Evolutionary conservation across 768 basidiomycete species (phyloP).

Genomic region (Paxillus ammoniavirescens): DNA sequence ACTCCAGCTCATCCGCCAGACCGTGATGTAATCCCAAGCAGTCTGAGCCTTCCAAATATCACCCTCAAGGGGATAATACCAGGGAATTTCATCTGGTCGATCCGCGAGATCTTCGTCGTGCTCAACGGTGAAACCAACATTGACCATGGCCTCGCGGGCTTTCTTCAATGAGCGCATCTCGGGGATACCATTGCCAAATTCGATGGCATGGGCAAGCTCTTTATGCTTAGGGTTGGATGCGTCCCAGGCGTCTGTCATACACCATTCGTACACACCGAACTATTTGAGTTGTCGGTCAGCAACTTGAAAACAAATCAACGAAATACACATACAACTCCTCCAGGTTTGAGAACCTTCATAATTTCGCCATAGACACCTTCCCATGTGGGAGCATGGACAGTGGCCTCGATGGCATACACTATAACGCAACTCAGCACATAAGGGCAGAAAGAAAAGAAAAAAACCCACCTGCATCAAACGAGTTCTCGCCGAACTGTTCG

Average conservation of each 20-base stretch:
- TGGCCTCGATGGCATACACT: conserved; percentile 98
- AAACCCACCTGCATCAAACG: conserved; percentile 85
- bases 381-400: conserved; percentile 92
- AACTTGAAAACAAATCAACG: neutral
- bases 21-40: conserved; percentile 83
- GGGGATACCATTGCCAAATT: conserved; percentile 95
- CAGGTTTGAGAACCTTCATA: conserved; percentile 90
- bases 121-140: conserved; percentile 83
- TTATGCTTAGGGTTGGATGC: conserved; percentile 84
- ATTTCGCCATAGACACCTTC: conserved; percentile 96
- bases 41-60: conserved; percentile 93
- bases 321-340: conserved; percentile 74
- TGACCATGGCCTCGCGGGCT: conserved; percentile 73
- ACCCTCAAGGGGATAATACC: conserved; percentile 98
- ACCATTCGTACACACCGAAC: conserved; percentile 99
- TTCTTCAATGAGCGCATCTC: conserved; percentile 83
- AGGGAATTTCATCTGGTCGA: conserved; percentile 70
- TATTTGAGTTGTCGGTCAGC: conserved; percentile 28
- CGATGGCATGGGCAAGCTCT: conserved; percentile 85
- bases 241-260: conserved; percentile 96
- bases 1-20: conserved; percentile 87
- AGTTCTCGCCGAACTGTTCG: conserved; percentile 89
- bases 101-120: conserved; percentile 95
- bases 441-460: neutral
- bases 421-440: conserved; percentile 3